Evolutionary conservation across 352 stramenopile genomes (phyloP), one percentile per base, ranked within the genome.

Genomic region (Elongisporangium undulatum): DNA sequence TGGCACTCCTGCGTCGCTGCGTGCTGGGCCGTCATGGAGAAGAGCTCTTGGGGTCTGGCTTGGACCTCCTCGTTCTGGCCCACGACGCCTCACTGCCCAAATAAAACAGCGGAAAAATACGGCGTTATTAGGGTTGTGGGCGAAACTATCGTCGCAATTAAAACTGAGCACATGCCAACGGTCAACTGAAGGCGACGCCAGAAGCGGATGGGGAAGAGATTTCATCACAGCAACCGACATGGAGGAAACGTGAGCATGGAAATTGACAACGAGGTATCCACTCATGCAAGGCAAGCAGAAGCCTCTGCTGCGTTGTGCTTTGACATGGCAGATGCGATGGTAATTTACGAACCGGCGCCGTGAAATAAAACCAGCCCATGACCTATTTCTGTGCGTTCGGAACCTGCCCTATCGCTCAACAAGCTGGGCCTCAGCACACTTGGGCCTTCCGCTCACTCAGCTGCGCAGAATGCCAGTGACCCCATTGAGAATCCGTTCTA

Each of bases 1-100:
- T 92, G 84, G 67, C 84, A 94, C 55, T 91, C 82, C 60, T 89
- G 81, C 34, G 34, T 45, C 34, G 34, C n/a, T n/a, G n/a, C 34
- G 34, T 45, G 34, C 34, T 45, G 34, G 10, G 34, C 34, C 34
- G 34, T 45, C 34, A 45, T 45, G 34, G 34, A 45, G 10, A 45
- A 15, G 34, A 45, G 34, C 34, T 45, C 34, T 45, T 45, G 34
- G 34, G 34, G 23, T 26, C 34, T 45, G 34, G 34, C 34, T 45
- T 45, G 34, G 34, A 45, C 34, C 34, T 45, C 34, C 34, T 15
- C 34, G 34, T 41, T 41, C 29, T 41, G 29, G 29, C 34, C 34
- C 34, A 45, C 34, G 34, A 45, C 34, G 34, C 34, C 34, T 45
- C 34, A 45, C 34, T 45, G 5, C 23, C 34, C 34, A 45, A 45